Percentiles rank a stretch among this genome's conserved stretches.
These are phyloP conservation scores for Aspergillus clavatus DNA, from an alignment of 2,329 filamentous ascomycete genomes.

Conservation along the genomic window DNA sequence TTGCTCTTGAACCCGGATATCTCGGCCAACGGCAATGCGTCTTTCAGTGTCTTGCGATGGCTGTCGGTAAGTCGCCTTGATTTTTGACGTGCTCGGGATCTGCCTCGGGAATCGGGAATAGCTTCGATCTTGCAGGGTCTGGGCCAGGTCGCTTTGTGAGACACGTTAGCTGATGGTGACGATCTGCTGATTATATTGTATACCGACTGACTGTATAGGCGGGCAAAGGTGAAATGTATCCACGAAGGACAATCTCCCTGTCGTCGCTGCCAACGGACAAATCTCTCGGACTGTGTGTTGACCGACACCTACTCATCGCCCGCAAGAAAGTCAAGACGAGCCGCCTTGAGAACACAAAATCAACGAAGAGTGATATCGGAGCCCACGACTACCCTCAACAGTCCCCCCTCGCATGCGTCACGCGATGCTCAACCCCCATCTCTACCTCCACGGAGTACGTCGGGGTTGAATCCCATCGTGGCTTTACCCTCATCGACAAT, in stretches of 20 bases:
- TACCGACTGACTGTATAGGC: slow-evolving; percentile 18
- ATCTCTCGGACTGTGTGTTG: slow-evolving; percentile 21
- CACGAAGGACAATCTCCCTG: slow-evolving; percentile 33
- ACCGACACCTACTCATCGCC: slow-evolving; percentile 27
- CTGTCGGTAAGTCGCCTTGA: slow-evolving; percentile 26
- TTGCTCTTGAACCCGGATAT: neutral
- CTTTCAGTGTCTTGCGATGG: slow-evolving; percentile 34
- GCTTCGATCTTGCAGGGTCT: neutral
- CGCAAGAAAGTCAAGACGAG: slow-evolving; percentile 3
- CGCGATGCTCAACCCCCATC: neutral
- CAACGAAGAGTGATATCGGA: slow-evolving; percentile 14
- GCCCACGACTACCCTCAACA: slow-evolving; percentile 2
- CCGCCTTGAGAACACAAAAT: slow-evolving; percentile 4
- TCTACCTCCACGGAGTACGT: neutral
- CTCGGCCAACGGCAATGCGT: slow-evolving; percentile 20
- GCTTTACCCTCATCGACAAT: slow-evolving; percentile 24
- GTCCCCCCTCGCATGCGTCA: neutral
- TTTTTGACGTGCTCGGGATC: neutral
- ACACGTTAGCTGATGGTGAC: too few relatives aligned
- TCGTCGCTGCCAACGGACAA: slow-evolving; percentile 27
- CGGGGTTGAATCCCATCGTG: slow-evolving; percentile 15
- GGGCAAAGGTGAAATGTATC: slow-evolving; percentile 35
- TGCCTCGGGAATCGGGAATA: neutral
- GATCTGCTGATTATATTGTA: neutral
- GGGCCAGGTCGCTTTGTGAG: too few relatives aligned